Percentiles rank a stretch among this genome's conserved stretches.
These are phyloP conservation scores for Rhynchosporium graminicola DNA, from an alignment of 2,329 filamentous ascomycete genomes.

Conservation along the genomic window DNA sequence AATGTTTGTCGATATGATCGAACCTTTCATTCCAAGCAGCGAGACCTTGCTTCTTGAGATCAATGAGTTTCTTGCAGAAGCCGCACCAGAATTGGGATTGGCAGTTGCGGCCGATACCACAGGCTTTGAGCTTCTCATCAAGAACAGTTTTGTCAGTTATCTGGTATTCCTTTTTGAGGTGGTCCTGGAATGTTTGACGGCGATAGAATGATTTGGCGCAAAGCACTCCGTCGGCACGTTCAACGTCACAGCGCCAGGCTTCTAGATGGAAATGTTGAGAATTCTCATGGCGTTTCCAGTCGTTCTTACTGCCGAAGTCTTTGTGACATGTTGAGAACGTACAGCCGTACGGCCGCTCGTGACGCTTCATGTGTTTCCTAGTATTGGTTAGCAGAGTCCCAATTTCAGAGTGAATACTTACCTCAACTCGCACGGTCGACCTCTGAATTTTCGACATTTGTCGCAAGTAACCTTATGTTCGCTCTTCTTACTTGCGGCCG, in stretches of 20 bases:
- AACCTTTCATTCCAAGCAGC: slow-evolving; percentile 62
- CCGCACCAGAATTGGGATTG: slow-evolving; percentile 82
- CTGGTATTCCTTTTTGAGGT: slow-evolving; percentile 51
- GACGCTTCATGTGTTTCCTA: slow-evolving; percentile 83
- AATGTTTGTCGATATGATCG: slow-evolving; percentile 77
- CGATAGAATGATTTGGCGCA: slow-evolving; percentile 64
- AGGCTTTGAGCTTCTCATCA: slow-evolving; percentile 50
- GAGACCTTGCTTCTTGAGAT: slow-evolving; percentile 46
- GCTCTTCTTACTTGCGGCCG: slow-evolving; percentile 35
- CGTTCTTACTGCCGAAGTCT: slow-evolving; percentile 86
- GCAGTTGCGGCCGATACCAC: slow-evolving; percentile 64
- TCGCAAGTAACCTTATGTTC: slow-evolving; percentile 41
- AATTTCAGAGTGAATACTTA: slow-evolving; percentile 40
- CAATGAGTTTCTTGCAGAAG: slow-evolving; percentile 66
- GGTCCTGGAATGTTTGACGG: slow-evolving; percentile 59
- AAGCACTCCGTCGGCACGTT: slow-evolving; percentile 31
- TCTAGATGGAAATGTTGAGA: slow-evolving; percentile 73
- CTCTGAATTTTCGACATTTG: slow-evolving; percentile 50
- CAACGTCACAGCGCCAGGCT: slow-evolving; percentile 67
- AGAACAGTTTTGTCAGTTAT: slow-evolving; percentile 36
- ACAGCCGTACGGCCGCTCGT: slow-evolving; percentile 79
- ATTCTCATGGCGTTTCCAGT: slow-evolving; percentile 91
- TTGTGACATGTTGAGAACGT: slow-evolving; percentile 71
- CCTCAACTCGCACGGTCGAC: slow-evolving; percentile 58
- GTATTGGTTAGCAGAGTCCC: slow-evolving; percentile 19